A percentile compares a stretch with the other conserved stretches of the same genome.
These are phyloP conservation scores for Podila epigama DNA, from an alignment of 192 early-diverging fungal species.

Conservation along the genomic window DNA sequence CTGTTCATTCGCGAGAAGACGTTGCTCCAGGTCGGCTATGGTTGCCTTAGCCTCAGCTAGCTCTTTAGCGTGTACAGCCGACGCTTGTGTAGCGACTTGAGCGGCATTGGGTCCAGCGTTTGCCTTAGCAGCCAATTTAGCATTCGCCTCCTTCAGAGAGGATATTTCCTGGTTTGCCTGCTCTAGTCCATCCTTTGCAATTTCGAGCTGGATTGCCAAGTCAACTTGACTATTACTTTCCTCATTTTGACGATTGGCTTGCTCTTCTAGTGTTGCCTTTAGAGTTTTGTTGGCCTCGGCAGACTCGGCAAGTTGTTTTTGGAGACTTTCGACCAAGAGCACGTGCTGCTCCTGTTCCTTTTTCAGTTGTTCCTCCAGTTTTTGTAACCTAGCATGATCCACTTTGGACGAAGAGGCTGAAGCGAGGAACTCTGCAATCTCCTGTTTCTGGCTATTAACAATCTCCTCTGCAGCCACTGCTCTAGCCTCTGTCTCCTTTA, in stretches of 20 bases:
- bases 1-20: slow-evolving; percentile 8
- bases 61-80: slow-evolving; percentile 11
- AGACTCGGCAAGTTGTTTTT: slow-evolving; percentile 8
- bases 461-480: slow-evolving; percentile 2
- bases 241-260: not conserved
- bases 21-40: slow-evolving; percentile 15
- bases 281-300: slow-evolving; percentile 17
- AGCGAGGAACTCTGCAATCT: not conserved
- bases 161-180: slow-evolving; percentile 23
- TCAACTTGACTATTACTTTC: slow-evolving; percentile 16
- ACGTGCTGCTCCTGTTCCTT: slow-evolving; percentile 47
- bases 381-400: not conserved
- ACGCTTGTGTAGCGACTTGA: not conserved
- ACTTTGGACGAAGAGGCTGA: not conserved
- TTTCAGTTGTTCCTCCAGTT: slow-evolving; percentile 15
- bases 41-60: slow-evolving; percentile 16
- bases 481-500: not conserved
- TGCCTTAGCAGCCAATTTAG: slow-evolving; percentile 8
- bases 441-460: not conserved
- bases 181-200: slow-evolving; percentile 31
- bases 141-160: slow-evolving; percentile 10
- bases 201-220: slow-evolving; percentile 28
- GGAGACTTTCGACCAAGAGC: slow-evolving; percentile 38
- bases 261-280: slow-evolving; percentile 11
- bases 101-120: not conserved